These are phyloP conservation scores for Babesia sp. DNA, from an alignment of 169 alveolate genomes.

Conservation along the genomic window DNA sequence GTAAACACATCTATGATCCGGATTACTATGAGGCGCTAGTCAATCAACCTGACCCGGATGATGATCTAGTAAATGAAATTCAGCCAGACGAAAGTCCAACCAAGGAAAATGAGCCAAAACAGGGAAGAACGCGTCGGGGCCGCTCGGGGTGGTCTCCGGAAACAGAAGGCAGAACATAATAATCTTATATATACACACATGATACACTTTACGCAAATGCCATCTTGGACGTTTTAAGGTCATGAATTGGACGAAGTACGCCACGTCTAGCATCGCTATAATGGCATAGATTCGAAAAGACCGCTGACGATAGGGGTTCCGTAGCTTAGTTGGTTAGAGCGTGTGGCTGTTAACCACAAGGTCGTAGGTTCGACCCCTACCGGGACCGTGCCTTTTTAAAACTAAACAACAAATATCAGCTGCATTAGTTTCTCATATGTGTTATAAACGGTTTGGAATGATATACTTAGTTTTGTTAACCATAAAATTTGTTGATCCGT, in stretches of 20 bases:
- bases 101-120: not conserved
- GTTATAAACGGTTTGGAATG: too few species aligned
- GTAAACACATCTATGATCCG: constrained; percentile 62
- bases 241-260: not conserved
- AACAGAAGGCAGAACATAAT: not conserved
- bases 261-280: not conserved
- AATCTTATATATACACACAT: not conserved
- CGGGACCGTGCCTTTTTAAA: constrained; percentile 77
- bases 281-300: not conserved
- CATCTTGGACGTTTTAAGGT: not conserved
- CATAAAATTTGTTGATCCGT: too few species aligned
- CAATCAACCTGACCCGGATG: constrained; percentile 23
- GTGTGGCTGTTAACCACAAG: constrained; percentile 96
- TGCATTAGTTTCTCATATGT: too few species aligned
- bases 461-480: too few species aligned
- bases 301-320: constrained; percentile 68
- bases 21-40: constrained; percentile 49
- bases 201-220: not conserved
- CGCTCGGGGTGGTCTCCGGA: constrained; percentile 39
- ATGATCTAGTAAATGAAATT: not conserved
- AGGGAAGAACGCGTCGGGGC: not conserved
- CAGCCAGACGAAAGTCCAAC: not conserved
- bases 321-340: constrained; percentile 90
- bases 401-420: too few species aligned
- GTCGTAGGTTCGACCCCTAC: constrained; percentile 94